Evolutionary conservation across 2,329 filamentous ascomycete species (phyloP), one percentile per base, ranked within the genome.

Genomic region (Fusarium zealandicum): DNA sequence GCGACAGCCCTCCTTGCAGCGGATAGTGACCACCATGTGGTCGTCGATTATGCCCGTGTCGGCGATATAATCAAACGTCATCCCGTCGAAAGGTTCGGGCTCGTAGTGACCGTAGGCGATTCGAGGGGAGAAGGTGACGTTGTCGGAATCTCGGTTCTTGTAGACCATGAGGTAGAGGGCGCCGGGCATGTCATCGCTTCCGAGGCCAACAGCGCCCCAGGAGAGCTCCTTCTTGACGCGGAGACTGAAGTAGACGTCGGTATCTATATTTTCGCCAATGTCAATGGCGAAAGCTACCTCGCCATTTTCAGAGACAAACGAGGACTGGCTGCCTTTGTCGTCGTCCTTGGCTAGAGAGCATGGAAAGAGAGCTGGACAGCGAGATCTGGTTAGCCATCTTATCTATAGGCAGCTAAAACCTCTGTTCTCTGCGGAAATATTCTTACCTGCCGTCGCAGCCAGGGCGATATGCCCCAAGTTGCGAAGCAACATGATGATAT

Each of bases 111-210:
- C 80, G 44, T 75, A 72, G 30, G 77, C 73, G 27, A 81, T 66
- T 43, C 84, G 82, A 2, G 83, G 81, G 20, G 81, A 85, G 51
- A 87, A 75, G 20, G 82, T 86, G 50, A 85, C 76, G 58, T 81
- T 81, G 45, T 76, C 69, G 46, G 74, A 76, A 6, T 72, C 72
- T 5, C 70, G 67, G 50, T 78, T 78, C 38, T 75, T 71, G 71
- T 87, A 86, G n/a, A 80, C 71, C 64, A 86, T 76, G 37, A 85
- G 76, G 51, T 83, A 80, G 18, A 86, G 73, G 7, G 82, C 74
- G 42, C 80, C 76, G 3, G 74, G 70, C 78, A 84, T 84, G 62
- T 78, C 76, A 39, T 76, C 61, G 50, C 74, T 76, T 38, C 83
- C 84, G 31, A 85, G 75, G 30, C 84, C 84, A 35, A 86, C 69